Percentiles rank a stretch among this genome's conserved stretches.
Evolutionary conservation across 1,284 basidiomycete genomes (phyloP).

Genomic region (Vanrija sp.): DNA sequence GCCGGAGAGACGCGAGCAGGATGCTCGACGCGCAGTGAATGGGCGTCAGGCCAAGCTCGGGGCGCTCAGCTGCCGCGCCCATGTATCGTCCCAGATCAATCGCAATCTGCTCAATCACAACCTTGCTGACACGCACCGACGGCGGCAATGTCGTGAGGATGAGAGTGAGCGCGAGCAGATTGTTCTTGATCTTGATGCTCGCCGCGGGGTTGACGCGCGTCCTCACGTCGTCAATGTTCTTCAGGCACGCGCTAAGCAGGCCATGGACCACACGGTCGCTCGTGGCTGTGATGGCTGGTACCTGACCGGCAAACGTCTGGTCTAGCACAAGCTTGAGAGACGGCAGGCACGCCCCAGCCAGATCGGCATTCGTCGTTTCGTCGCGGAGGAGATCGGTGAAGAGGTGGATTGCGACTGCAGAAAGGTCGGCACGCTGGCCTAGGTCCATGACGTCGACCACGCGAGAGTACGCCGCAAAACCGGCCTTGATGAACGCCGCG

Average conservation of each 20-base stretch:
- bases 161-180: constrained; percentile 79
- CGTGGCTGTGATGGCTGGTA: constrained; percentile 29
- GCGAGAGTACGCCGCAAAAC: constrained; percentile 63
- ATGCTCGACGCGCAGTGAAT: constrained; percentile 83
- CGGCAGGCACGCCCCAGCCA: constrained; percentile 72
- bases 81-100: constrained; percentile 71
- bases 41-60: constrained; percentile 76
- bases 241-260: constrained; percentile 74
- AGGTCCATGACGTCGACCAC: constrained; percentile 62
- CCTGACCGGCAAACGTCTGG: constrained; percentile 41
- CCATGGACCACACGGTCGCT: constrained; percentile 67
- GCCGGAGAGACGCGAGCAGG: constrained; percentile 55
- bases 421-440: constrained; percentile 58
- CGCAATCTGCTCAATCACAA: constrained; percentile 77
- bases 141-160: constrained; percentile 75
- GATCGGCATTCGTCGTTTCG: constrained; percentile 70
- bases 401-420: constrained; percentile 72
- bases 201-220: constrained; percentile 73
- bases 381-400: constrained; percentile 81
- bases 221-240: constrained; percentile 88
- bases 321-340: constrained; percentile 71
- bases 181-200: constrained; percentile 81
- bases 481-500: constrained; percentile 62
- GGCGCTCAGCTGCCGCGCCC: constrained; percentile 54
- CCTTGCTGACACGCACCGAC: constrained; percentile 64